Base-by-base conservation (phyloP, 306 rosid species). In the Dalbergia oliveri region DNA sequence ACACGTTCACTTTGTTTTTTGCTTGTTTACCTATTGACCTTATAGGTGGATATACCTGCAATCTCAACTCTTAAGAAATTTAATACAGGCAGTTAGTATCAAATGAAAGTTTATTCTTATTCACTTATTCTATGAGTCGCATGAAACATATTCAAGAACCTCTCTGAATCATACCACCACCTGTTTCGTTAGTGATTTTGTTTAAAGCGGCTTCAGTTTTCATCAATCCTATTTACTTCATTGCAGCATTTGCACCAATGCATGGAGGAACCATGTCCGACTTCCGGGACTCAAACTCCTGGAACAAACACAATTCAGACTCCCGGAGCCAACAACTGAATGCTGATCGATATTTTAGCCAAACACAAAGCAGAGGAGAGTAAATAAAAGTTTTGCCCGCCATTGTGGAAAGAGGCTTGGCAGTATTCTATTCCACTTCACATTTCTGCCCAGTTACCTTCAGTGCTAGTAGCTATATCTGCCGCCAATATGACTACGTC, bases 181-280 rank as follows among this genome's bases (percentile, higher is more conserved):
- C 35, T 35, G 45, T 31, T 54, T 75, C 6, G 15, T 72, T 75
- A 8, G 37, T 63, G 63, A 13, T 64, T 71, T 57, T 41, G 65
- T 76, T 70, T 41, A 34, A 4, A 41, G 57, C 56, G 56, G 33
- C 23, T 76, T 77, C 37, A 44, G 12, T 85, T 60, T 16, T 79
- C 72, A 56, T 75, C 39, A 9, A 51, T 64, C 79, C 19, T 59
- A 18, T 60, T 16, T 63, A 59, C 77, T 58, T 62, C 68, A 57
- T 81, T 81, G 87, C 94, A 95, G 99, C 97, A 73, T 95, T 95
- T 89, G 99, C 98, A 37, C 96, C 97, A 39, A 93, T 93, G 85
- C 72, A 82, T 76, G 94, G 90, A 19, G 88, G 83, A 59, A 43
- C 54, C 58, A 35, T 79, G 73, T 69, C 90, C 35, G 75, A 79